phyloP scores from a whole-genome alignment of 1,284 basidiomycete species.

The Ustilago xerochloae region DNA sequence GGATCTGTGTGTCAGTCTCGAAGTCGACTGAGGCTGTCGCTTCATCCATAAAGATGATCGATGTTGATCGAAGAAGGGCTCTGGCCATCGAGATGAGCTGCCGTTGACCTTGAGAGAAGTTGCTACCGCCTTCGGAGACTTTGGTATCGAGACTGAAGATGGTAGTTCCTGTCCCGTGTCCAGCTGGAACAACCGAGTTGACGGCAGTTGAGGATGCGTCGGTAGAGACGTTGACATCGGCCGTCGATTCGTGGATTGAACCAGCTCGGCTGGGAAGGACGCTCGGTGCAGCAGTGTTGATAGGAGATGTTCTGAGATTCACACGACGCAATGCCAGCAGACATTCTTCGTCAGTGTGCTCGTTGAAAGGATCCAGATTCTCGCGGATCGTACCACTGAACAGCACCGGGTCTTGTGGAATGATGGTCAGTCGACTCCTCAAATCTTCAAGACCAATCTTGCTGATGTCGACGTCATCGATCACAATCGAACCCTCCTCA shows the following conservation, averaged over 20 bases:
- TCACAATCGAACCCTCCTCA: constrained; percentile 42
- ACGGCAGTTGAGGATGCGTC: constrained; percentile 19
- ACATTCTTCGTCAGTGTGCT: constrained; percentile 53
- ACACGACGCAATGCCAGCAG: constrained; percentile 42
- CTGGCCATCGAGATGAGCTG: constrained; percentile 65
- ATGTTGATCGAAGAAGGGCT: constrained; percentile 56
- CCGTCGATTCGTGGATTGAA: constrained; percentile 10
- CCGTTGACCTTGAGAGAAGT: constrained; percentile 64
- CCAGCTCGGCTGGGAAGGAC: constrained; percentile 22
- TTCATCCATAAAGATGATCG: constrained; percentile 67
- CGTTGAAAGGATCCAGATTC: constrained; percentile 54
- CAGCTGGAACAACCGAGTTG: constrained; percentile 9
- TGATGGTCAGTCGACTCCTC: constrained; percentile 71
- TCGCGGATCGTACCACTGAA: constrained; percentile 59
- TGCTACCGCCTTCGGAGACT: constrained; percentile 62
- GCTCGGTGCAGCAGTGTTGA: constrained; percentile 28
- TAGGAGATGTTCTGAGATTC: constrained; percentile 31
- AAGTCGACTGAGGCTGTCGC: constrained; percentile 64
- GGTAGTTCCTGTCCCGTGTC: neutral
- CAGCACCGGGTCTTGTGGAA: constrained; percentile 69
- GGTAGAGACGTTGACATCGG: constrained; percentile 10
- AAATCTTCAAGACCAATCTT: constrained; percentile 70
- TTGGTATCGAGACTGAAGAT: constrained; percentile 43
- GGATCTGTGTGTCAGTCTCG: constrained; percentile 72
- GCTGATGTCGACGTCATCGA: constrained; percentile 69